Evolutionary conservation across 805 yeast genomes (phyloP).

Genomic region (Starmera amethionina): DNA sequence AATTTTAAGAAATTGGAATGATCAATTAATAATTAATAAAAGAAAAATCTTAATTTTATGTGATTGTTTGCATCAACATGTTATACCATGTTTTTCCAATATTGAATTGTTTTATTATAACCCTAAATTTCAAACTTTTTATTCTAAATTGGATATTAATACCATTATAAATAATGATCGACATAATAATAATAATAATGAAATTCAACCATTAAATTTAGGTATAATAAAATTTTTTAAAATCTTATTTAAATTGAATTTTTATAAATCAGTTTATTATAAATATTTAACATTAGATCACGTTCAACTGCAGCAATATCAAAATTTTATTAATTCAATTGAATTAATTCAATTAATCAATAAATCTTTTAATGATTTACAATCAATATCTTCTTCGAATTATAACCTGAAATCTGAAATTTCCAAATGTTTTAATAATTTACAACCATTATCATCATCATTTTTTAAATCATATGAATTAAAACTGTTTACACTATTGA

Average conservation of each 20-base stretch:
- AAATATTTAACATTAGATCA: conserved; percentile 1
- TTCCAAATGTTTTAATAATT: background rate
- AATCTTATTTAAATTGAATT: conserved; percentile 11
- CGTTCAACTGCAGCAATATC: background rate
- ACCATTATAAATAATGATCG: background rate
- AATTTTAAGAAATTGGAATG: conserved; percentile 9
- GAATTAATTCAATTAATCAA: conserved; percentile 6
- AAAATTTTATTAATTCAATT: conserved; percentile 3
- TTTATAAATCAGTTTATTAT: conserved; percentile 9
- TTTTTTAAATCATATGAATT: conserved; percentile 15
- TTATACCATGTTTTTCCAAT: conserved; percentile 21
- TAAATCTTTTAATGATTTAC: conserved; percentile 5
- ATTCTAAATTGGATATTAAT: conserved; percentile 4
- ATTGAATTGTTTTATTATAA: conserved; percentile 22
- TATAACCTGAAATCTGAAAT: conserved; percentile 1
- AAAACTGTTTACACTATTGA: conserved; percentile 13
- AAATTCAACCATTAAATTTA: conserved; percentile 22
- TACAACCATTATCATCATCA: background rate
- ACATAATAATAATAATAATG: conserved; percentile 4
- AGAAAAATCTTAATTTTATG: conserved; percentile 20
- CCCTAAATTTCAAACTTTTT: conserved; percentile 5
- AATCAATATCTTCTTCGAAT: background rate
- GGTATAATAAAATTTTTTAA: conserved; percentile 26
- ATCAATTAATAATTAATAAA: conserved; percentile 1
- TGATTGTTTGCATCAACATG: conserved; percentile 26